Percentiles rank a stretch among this genome's conserved stretches.
phyloP scores from a whole-genome alignment of 768 basidiomycete species.

The Pleurotus sapidus region DNA sequence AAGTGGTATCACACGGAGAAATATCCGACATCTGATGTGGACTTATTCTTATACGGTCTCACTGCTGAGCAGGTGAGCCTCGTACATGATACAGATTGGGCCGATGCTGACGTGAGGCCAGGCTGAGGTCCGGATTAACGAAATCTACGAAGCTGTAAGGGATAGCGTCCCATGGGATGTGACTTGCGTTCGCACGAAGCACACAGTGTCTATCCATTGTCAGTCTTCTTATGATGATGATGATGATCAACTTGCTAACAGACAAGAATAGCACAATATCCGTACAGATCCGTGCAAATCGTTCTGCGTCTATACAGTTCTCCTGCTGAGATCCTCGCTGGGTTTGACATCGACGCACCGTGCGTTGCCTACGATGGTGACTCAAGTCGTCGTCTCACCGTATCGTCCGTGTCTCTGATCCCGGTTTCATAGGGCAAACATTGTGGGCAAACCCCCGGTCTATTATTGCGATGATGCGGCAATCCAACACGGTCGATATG shows the following conservation, averaged over 20 bases:
- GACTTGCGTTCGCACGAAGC: conserved; percentile 63
- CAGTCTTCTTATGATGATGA: conserved; percentile 15
- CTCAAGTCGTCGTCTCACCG: not conserved
- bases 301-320: conserved; percentile 61
- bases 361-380: conserved; percentile 53
- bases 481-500: conserved; percentile 61
- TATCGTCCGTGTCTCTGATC: not conserved
- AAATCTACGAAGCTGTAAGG: conserved; percentile 61
- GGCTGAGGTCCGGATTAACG: conserved; percentile 58
- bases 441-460: conserved; percentile 61
- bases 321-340: conserved; percentile 63
- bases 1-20: conserved; percentile 54
- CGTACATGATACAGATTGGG: not conserved
- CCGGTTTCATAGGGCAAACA: conserved; percentile 29
- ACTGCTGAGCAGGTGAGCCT: conserved; percentile 45
- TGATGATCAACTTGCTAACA: not conserved
- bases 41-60: conserved; percentile 61
- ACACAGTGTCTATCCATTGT: conserved; percentile 66
- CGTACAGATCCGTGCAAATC: conserved; percentile 65
- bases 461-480: conserved; percentile 62
- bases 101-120: conserved; percentile 13
- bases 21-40: conserved; percentile 62
- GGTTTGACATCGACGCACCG: conserved; percentile 66
- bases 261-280: conserved; percentile 49
- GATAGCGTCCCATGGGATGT: conserved; percentile 70